Evolutionary conservation across 2,329 filamentous ascomycete species (phyloP).

Genomic region (Cladosporium sp.): DNA sequence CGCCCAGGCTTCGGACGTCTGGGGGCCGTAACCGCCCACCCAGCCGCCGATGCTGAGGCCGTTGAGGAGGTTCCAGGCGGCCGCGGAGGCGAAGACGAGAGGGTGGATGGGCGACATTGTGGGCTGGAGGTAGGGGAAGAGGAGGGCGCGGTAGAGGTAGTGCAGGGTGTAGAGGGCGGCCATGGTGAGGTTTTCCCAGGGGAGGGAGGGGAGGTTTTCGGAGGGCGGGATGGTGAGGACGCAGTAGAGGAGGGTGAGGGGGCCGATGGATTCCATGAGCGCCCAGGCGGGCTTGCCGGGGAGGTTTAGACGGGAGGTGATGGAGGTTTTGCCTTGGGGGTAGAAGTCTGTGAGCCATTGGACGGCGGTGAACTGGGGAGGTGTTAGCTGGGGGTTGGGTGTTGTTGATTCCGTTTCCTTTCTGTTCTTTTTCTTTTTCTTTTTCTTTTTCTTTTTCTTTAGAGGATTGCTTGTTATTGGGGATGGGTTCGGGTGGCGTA

Average conservation of each 20-base stretch:
- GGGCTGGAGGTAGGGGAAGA: conserved; percentile 75
- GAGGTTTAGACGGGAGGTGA: conserved; percentile 70
- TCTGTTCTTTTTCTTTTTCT: background rate
- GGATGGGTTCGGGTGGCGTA: too few relatives aligned
- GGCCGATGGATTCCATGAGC: conserved; percentile 78
- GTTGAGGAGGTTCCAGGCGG: conserved; percentile 75
- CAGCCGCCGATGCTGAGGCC: conserved; percentile 72
- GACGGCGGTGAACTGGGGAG: conserved; percentile 57
- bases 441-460: too few relatives aligned
- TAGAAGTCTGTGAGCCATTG: conserved; percentile 81
- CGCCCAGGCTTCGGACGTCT: conserved; percentile 48
- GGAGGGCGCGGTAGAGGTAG: conserved; percentile 82
- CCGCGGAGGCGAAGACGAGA: conserved; percentile 59
- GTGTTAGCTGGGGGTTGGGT: conserved; percentile 13
- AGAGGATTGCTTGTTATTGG: too few relatives aligned
- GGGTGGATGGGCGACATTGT: conserved; percentile 88
- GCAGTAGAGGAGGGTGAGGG: conserved; percentile 72
- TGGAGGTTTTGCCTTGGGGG: conserved; percentile 88
- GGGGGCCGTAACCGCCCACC: conserved; percentile 74
- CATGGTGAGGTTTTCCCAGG: conserved; percentile 74
- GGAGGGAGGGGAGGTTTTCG: conserved; percentile 53
- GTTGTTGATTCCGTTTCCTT: background rate
- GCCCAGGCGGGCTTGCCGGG: conserved; percentile 84
- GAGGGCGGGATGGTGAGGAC: conserved; percentile 63
- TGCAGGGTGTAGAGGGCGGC: conserved; percentile 71